A percentile compares a stretch with the other conserved stretches of the same genome.
phyloP scores from a whole-genome alignment of 2,329 filamentous ascomycete species.

The Sclerotinia trifoliorum region DNA sequence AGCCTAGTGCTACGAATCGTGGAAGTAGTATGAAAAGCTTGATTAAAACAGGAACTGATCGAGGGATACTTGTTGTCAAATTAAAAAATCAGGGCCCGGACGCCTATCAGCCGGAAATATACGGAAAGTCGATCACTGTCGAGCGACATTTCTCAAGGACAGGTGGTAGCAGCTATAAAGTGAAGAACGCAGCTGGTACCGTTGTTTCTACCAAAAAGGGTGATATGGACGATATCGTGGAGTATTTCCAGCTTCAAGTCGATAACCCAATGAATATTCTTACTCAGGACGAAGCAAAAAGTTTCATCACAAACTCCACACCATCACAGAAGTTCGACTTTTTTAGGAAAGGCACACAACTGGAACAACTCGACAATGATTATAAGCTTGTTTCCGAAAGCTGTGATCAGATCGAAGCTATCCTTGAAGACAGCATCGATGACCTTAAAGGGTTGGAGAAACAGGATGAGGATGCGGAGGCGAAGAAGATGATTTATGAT shows the following conservation, averaged over 20 bases:
- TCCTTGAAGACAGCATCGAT: slow-evolving; percentile 59
- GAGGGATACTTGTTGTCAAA: slow-evolving; percentile 72
- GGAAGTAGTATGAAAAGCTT: slow-evolving; percentile 86
- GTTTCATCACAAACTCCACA: slow-evolving; percentile 85
- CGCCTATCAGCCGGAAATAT: slow-evolving; percentile 79
- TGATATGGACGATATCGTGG: slow-evolving; percentile 88
- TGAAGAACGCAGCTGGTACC: slow-evolving; percentile 70
- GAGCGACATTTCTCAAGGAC: slow-evolving; percentile 80
- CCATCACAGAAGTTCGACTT: slow-evolving; percentile 91
- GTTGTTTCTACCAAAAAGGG: slow-evolving; percentile 78
- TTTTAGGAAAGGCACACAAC: slow-evolving; percentile 89
- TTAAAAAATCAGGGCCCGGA: slow-evolving; percentile 88
- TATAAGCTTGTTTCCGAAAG: slow-evolving; percentile 81
- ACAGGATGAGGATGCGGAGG: slow-evolving; percentile 59
- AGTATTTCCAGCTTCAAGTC: slow-evolving; percentile 90
- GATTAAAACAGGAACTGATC: slow-evolving; percentile 84
- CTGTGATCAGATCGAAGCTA: slow-evolving; percentile 68
- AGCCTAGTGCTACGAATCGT: slow-evolving; percentile 88
- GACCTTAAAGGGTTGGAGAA: slow-evolving; percentile 62
- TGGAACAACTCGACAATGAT: slow-evolving; percentile 88
- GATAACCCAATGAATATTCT: slow-evolving; percentile 96
- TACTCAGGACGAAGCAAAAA: slow-evolving; percentile 90
- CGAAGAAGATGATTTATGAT: slow-evolving; percentile 63
- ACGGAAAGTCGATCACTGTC: slow-evolving; percentile 82
- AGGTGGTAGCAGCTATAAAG: slow-evolving; percentile 75